Conservation (phyloP, 2,329 filamentous ascomycete genomes). For the Beauveria bassiana region DNA sequence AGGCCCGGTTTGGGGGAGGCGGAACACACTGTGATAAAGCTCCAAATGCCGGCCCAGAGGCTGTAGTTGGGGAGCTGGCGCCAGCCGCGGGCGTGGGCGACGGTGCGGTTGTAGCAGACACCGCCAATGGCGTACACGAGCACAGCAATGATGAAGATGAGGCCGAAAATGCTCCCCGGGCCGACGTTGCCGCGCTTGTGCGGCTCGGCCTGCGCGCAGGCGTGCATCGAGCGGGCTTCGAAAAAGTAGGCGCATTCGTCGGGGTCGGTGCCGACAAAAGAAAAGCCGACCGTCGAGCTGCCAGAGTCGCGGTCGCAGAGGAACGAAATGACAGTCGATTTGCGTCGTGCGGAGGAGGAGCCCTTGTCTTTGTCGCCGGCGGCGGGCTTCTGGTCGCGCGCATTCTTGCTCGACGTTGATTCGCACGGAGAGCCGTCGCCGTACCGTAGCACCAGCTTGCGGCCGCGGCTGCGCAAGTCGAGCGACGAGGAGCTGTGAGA, state of each 20-base stretch:
- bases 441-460: slow-evolving; percentile 72
- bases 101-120: slow-evolving; percentile 90
- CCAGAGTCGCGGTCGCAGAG: slow-evolving; percentile 81
- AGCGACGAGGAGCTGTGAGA: slow-evolving; percentile 39
- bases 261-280: slow-evolving; percentile 74
- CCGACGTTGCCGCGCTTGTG: slow-evolving; percentile 66
- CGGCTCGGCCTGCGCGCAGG: slow-evolving; percentile 62
- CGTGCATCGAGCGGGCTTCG: slow-evolving; percentile 77
- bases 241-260: slow-evolving; percentile 96
- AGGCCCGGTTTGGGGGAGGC: slow-evolving; percentile 28
- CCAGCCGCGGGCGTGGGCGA: slow-evolving; percentile 92
- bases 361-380: slow-evolving; percentile 28
- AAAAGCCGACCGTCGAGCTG: slow-evolving; percentile 59
- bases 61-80: slow-evolving; percentile 90
- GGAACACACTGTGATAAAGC: slow-evolving; percentile 59
- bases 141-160: slow-evolving; percentile 71
- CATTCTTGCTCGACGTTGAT: slow-evolving; percentile 25
- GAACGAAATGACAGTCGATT: slow-evolving; percentile 85
- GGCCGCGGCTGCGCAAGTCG: slow-evolving; percentile 51
- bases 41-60: slow-evolving; percentile 82
- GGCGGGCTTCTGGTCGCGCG: slow-evolving; percentile 22
- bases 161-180: slow-evolving; percentile 72
- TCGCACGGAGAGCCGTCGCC: slow-evolving; percentile 65
- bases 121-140: slow-evolving; percentile 87
- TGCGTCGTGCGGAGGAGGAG: slow-evolving; percentile 39